phyloP scores from a whole-genome alignment of 1,284 basidiomycete species.

The Rhodotorula sp. region DNA sequence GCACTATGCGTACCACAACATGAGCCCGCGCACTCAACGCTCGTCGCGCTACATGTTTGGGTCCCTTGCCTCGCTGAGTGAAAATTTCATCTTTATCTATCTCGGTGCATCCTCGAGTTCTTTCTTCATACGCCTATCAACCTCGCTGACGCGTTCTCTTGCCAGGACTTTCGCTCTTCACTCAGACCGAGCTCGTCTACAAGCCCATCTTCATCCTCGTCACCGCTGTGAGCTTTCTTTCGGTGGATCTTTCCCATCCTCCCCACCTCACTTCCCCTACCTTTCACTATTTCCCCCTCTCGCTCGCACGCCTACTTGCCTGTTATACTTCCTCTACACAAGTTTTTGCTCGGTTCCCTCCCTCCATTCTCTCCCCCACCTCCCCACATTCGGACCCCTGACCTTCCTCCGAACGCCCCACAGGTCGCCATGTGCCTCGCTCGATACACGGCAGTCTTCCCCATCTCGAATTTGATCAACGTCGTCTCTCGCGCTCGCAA shows the following conservation, averaged over 20 bases:
- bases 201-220: constrained; percentile 94
- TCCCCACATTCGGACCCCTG: too few relatives aligned
- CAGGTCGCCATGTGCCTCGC: constrained; percentile 96
- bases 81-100: constrained; percentile 99
- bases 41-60: constrained; percentile 95
- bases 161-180: constrained; percentile 69
- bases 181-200: constrained; percentile 79
- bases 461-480: constrained; percentile 93
- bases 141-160: neutral
- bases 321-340: too few relatives aligned
- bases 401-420: too few relatives aligned
- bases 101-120: constrained; percentile 58
- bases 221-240: constrained; percentile 58
- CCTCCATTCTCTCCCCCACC: too few relatives aligned
- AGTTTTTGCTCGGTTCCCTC: too few relatives aligned
- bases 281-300: too few relatives aligned
- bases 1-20: constrained; percentile 98
- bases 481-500: constrained; percentile 71
- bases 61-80: constrained; percentile 86
- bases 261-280: neutral
- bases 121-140: neutral
- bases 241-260: neutral
- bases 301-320: too few relatives aligned
- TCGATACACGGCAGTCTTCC: constrained; percentile 93
- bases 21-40: constrained; percentile 90